Evolutionary conservation across 1,284 basidiomycete genomes (phyloP).

Genomic region (Singerocomus inundabilis): DNA sequence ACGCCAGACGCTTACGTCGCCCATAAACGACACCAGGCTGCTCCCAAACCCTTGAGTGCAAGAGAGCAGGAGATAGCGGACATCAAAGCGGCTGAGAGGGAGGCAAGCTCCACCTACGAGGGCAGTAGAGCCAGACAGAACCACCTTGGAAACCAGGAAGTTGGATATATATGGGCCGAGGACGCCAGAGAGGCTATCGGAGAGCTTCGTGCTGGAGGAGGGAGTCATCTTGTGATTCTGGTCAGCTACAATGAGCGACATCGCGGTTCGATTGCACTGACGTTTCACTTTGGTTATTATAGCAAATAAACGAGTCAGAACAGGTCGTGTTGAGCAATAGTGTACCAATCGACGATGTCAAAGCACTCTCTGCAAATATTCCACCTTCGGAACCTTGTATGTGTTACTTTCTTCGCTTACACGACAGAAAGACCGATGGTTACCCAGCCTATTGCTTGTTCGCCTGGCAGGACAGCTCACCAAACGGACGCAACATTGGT

Average conservation of each 20-base stretch:
- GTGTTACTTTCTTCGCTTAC: slow-evolving; percentile 16
- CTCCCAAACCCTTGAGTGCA: slow-evolving; percentile 77
- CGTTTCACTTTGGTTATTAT: background rate
- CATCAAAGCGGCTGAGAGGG: slow-evolving; percentile 69
- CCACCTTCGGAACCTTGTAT: slow-evolving; percentile 54
- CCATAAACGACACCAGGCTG: slow-evolving; percentile 69
- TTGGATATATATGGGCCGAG: slow-evolving; percentile 63
- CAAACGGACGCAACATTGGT: slow-evolving; percentile 57
- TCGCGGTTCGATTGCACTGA: background rate
- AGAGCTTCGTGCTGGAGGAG: slow-evolving; percentile 49
- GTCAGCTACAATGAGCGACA: slow-evolving; percentile 38
- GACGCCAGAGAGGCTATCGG: slow-evolving; percentile 65
- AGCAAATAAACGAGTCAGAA: slow-evolving; percentile 62
- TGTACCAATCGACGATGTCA: slow-evolving; percentile 37
- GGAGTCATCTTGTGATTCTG: slow-evolving; percentile 57
- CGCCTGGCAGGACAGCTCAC: slow-evolving; percentile 58
- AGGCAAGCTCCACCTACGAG: slow-evolving; percentile 50
- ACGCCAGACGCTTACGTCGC: slow-evolving; percentile 68
- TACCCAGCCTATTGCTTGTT: slow-evolving; percentile 67
- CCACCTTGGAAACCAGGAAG: slow-evolving; percentile 50
- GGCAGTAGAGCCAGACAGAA: slow-evolving; percentile 55
- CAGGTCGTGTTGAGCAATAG: slow-evolving; percentile 51
- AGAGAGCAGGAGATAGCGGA: slow-evolving; percentile 80
- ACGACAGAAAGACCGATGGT: slow-evolving; percentile 1
- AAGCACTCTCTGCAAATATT: slow-evolving; percentile 47